These are phyloP conservation scores for Chlorencoelia australis DNA, from an alignment of 2,329 filamentous ascomycete genomes.

Conservation along the genomic window DNA sequence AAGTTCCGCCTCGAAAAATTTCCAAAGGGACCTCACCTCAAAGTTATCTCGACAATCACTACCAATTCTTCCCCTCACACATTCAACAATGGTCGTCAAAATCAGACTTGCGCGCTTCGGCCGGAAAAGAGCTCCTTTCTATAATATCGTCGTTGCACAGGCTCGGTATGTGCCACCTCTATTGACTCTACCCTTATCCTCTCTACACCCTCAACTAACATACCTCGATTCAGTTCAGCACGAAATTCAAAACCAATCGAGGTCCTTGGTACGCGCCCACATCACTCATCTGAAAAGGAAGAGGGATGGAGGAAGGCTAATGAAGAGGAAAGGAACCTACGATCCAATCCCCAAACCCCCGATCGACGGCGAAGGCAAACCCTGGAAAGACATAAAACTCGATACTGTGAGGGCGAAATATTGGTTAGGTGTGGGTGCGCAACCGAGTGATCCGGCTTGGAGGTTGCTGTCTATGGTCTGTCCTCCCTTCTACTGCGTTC, in stretches of 20 bases:
- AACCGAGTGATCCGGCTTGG: conserved; percentile 87
- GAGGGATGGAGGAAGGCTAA: neutral
- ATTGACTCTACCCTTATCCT: neutral
- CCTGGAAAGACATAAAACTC: conserved; percentile 86
- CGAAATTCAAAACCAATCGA: conserved; percentile 84
- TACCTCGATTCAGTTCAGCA: conserved; percentile 62
- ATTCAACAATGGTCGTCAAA: conserved; percentile 69
- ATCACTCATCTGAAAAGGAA: neutral
- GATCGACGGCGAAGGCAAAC: conserved; percentile 50
- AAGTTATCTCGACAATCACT: neutral
- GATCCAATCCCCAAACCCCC: conserved; percentile 55
- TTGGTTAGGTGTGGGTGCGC: conserved; percentile 94
- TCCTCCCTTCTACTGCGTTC: conserved; percentile 1
- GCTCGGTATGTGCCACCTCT: conserved; percentile 56
- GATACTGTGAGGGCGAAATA: conserved; percentile 77
- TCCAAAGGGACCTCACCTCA: neutral
- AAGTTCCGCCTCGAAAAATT: no score
- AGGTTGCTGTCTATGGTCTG: conserved; percentile 70
- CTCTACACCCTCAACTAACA: neutral
- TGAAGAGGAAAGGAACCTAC: conserved; percentile 43
- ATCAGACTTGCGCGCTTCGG: conserved; percentile 93
- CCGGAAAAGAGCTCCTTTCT: conserved; percentile 78
- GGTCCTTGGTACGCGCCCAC: conserved; percentile 62
- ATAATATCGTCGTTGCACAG: conserved; percentile 95
- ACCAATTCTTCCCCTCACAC: conserved; percentile 3